Conservation (phyloP, 805 yeast genomes). For the Pachysolen tannophilus region DNA sequence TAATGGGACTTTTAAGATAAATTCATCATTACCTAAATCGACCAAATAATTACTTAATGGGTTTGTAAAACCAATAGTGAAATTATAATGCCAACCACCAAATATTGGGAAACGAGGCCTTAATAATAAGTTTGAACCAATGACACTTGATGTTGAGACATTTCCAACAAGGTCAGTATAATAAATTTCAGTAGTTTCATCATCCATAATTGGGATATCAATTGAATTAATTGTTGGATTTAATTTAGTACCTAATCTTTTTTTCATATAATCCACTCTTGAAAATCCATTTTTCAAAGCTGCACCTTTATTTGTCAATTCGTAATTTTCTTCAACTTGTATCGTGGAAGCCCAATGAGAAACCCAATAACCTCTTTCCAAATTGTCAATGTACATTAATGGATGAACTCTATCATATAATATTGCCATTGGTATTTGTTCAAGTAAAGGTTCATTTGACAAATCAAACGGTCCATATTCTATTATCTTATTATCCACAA, state of each 20-base stretch:
- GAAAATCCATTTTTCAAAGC: conserved; percentile 63
- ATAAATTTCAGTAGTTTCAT: conserved; percentile 53
- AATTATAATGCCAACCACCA: conserved; percentile 95
- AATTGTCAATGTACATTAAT: conserved; percentile 46
- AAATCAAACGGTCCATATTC: conserved; percentile 47
- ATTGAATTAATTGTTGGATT: conserved; percentile 56
- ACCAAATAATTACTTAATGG: conserved; percentile 46
- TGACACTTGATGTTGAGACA: conserved; percentile 65
- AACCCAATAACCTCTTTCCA: conserved; percentile 77
- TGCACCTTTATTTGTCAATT: conserved; percentile 71
- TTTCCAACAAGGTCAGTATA: conserved; percentile 88
- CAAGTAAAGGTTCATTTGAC: conserved; percentile 32
- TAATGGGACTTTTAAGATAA: conserved; percentile 60
- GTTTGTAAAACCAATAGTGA: conserved; percentile 90
- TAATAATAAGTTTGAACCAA: conserved; percentile 41
- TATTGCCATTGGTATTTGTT: conserved; percentile 41
- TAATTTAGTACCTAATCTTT: conserved; percentile 40
- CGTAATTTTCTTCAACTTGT: conserved; percentile 81
- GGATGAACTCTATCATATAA: conserved; percentile 63
- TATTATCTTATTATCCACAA: conserved; percentile 31
- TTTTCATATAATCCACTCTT: conserved; percentile 68
- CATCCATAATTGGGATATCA: conserved; percentile 44
- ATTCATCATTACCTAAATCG: conserved; percentile 32
- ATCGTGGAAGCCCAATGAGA: conserved; percentile 74
- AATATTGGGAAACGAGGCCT: conserved; percentile 90